Evolutionary conservation across 1,284 basidiomycete species (phyloP), one percentile per base, ranked within the genome.

Genomic region (Porodaedalea pini): DNA sequence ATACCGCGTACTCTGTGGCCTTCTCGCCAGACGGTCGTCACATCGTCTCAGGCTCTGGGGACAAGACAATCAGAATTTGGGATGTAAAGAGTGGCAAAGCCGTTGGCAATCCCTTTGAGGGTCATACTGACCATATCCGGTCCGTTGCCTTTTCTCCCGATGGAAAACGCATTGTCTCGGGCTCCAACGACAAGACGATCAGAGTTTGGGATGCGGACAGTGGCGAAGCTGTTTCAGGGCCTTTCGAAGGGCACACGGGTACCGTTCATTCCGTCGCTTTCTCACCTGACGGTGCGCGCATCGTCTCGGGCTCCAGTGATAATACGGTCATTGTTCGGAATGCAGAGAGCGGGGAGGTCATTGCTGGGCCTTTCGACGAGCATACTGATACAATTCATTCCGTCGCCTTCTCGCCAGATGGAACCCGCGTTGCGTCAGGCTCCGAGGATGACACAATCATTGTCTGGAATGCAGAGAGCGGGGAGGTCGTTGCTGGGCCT

Each of bases 281-380:
- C 19, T 43, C 40, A 6, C 21, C 19, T 23, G 45, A 25, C 21
- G 64, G 63, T 21, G 59, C 40, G 25, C 51, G 49, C 11, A 43
- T 68, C 41, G 57, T 61, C 32, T 65, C 66, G 15, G 64, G 58
- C 27, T 65, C 65, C 23, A 8, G 6, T 21, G 48, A 62, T 49
- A 11, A 25, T 4, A 21, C 40, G 15, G 21, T 55, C 8, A 39
- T 3, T 15, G 3, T 55, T 5, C 52, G 54, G 54, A 23, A 55
- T 32, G 17, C 7, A 5, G 13, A 32, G 3, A 51, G 29, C 29
- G 15, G 19, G 23, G 21, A 8, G 5, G 11, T 17, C 5, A 43
- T 43, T 17, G 1, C 21, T 13, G 41, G 17, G 11, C 21, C 41
- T 43, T 23, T 43, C n/a, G 19, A 15, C 19, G 63, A 54, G 25